These are phyloP conservation scores for Eucalyptus regnans DNA, from an alignment of 345 rosid species.

Conservation along the genomic window DNA sequence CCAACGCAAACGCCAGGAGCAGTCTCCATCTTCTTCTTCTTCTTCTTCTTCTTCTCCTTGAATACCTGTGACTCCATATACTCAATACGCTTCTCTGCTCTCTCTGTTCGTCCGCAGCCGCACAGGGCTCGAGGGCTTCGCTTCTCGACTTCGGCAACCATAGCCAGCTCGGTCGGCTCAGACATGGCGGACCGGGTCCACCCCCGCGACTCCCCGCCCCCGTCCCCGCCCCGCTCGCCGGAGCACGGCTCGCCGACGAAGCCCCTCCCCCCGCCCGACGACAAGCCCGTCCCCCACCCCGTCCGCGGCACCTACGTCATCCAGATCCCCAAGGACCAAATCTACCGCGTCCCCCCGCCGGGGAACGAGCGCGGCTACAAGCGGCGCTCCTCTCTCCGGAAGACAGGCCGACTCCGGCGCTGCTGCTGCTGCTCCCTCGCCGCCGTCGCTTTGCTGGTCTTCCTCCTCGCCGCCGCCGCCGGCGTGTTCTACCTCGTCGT, in stretches of 20 bases:
- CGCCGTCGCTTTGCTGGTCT: constrained; percentile 6
- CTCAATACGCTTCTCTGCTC: neutral
- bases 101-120: neutral
- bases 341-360: constrained; percentile 15
- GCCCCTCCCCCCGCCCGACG: neutral
- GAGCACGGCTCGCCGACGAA: neutral
- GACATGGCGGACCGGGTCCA: constrained; percentile 28
- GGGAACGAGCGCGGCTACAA: constrained; percentile 15
- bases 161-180: neutral
- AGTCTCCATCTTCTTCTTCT: neutral
- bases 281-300: constrained; percentile 30
- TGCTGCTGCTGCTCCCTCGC: constrained; percentile 31
- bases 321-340: constrained; percentile 18
- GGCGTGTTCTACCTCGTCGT: constrained; percentile 46
- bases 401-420: constrained; percentile 21
- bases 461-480: constrained; percentile 40
- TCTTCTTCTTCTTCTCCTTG: neutral
- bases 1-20: neutral
- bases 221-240: neutral
- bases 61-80: neutral
- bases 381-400: constrained; percentile 28
- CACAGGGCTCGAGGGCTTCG: neutral
- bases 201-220: constrained; percentile 2
- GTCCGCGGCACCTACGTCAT: constrained; percentile 9
- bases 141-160: neutral